These are phyloP conservation scores for Fusarium aywerte DNA, from an alignment of 2,329 filamentous ascomycete genomes.

Conservation along the genomic window DNA sequence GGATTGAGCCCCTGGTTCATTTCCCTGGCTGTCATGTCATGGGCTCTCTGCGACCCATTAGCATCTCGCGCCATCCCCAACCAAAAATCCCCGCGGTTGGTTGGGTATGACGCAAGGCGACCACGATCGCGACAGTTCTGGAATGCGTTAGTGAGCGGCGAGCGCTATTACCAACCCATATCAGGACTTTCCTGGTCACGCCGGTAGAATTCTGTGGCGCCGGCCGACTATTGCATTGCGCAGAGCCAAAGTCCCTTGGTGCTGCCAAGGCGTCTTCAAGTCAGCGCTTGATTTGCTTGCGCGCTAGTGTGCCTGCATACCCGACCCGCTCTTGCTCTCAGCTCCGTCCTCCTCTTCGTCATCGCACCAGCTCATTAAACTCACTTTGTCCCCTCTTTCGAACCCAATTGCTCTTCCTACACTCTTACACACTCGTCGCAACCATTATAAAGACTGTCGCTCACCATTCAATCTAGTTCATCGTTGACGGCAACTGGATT, in stretches of 20 bases:
- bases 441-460: conserved; percentile 24
- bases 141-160: conserved; percentile 36
- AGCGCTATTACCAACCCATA: conserved; percentile 30
- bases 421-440: conserved; percentile 17
- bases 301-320: conserved; percentile 45
- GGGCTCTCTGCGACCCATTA: conserved; percentile 39
- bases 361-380: conserved; percentile 37
- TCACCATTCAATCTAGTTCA: conserved; percentile 72
- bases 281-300: conserved; percentile 39
- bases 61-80: conserved; percentile 36
- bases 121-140: conserved; percentile 35
- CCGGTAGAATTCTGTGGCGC: conserved; percentile 34
- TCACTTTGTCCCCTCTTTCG: conserved; percentile 30
- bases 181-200: conserved; percentile 30
- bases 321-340: conserved; percentile 36
- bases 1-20: conserved; percentile 30
- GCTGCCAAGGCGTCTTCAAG: conserved; percentile 31
- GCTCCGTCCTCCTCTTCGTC: conserved; percentile 32
- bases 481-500: conserved; percentile 92
- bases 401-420: conserved; percentile 39
- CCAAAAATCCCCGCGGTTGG: conserved; percentile 28
- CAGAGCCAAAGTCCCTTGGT: conserved; percentile 23
- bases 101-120: conserved; percentile 45
- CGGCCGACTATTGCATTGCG: conserved; percentile 19
- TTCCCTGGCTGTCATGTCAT: conserved; percentile 42